Evolutionary conservation across 129 eudicot species (phyloP), one percentile per base, ranked within the genome.

Genomic region (Flaveria ramosissima): DNA sequence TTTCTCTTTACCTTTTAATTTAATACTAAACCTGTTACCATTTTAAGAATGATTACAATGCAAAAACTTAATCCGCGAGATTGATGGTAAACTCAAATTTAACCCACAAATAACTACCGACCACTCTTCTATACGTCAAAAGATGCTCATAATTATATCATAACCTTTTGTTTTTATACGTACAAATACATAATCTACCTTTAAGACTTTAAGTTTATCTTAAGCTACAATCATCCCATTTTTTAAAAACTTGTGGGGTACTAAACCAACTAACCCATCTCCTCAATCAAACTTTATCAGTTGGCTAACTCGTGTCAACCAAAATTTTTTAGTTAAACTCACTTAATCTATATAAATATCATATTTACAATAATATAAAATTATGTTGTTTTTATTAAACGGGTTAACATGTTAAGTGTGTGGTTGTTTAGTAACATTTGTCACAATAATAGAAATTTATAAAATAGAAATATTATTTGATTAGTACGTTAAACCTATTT

Each of bases 171-270:
- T 77, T 77, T 83, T 77, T 83, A 75, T 76, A 76, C 56, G 77
- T 15, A 55, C 41, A 66, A 76, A 72, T 79, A 71, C 55, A 75
- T 36, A 72, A 64, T 45, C 66, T 72, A 45, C 51, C 85, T 83
- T 77, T 83, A 86, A 77, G 79, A 77, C 85, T 86, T 77, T 77
- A 86, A 77, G 79, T 81, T 83, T 47, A 79, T 77, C 80, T 83
- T 70, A 86, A 83, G 88, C 82, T 70, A 80, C 75, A 64, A 70
- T 75, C 63, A 72, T 72, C 74, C 59, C 7, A 19, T 63, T 63
- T 77, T 50, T 57, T 13, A 43, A 60, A 30, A 60, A 30, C 52
- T 70, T 75, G 26, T 62, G 48, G 73, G 74, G 51, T 16, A 73
- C 55, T 77, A 42, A 26, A 15, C 43, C 70, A 78, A 60, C 71